phyloP scores from a whole-genome alignment of 2,329 filamentous ascomycete species.

The Xylariaceae sp. region DNA sequence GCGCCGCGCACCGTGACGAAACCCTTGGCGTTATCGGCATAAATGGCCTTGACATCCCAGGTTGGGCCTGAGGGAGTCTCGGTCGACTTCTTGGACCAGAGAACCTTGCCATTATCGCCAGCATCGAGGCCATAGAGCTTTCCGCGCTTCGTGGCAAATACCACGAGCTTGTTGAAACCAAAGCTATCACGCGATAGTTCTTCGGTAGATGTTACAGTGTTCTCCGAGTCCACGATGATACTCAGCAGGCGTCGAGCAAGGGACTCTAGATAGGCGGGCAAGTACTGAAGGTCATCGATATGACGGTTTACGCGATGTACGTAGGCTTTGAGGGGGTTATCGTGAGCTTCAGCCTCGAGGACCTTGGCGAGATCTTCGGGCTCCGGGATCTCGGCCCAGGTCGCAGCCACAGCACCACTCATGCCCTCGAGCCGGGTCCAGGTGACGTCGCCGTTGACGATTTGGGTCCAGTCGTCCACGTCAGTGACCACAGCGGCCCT shows the following conservation, averaged over 20 bases:
- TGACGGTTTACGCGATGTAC: constrained; percentile 83
- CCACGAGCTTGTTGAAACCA: constrained; percentile 81
- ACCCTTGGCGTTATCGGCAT: constrained; percentile 56
- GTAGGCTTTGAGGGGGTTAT: constrained; percentile 78
- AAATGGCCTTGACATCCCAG: constrained; percentile 68
- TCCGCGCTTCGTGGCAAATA: constrained; percentile 77
- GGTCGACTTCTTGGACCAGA: constrained; percentile 71
- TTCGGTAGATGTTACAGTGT: constrained; percentile 37
- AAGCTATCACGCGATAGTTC: constrained; percentile 69
- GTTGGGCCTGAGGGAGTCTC: constrained; percentile 52
- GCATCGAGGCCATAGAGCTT: constrained; percentile 78
- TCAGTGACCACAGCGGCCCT: constrained; percentile 69
- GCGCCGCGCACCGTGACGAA: constrained; percentile 57
- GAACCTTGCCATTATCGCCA: constrained; percentile 67
- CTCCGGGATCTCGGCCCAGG: constrained; percentile 74
- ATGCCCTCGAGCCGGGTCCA: constrained; percentile 85
- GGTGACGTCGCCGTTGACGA: constrained; percentile 75
- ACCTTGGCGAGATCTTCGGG: constrained; percentile 74
- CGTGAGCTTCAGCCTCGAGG: constrained; percentile 81
- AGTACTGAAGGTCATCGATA: constrained; percentile 68
- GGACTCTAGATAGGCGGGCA: constrained; percentile 70
- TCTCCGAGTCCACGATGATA: constrained; percentile 59
- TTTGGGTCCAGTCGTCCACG: constrained; percentile 74
- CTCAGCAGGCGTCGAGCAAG: constrained; percentile 68
- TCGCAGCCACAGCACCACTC: constrained; percentile 73